Percentiles rank a stretch among this genome's conserved stretches.
phyloP scores from a whole-genome alignment of 2,329 filamentous ascomycete genomes.

The Fusarium sp. region DNA sequence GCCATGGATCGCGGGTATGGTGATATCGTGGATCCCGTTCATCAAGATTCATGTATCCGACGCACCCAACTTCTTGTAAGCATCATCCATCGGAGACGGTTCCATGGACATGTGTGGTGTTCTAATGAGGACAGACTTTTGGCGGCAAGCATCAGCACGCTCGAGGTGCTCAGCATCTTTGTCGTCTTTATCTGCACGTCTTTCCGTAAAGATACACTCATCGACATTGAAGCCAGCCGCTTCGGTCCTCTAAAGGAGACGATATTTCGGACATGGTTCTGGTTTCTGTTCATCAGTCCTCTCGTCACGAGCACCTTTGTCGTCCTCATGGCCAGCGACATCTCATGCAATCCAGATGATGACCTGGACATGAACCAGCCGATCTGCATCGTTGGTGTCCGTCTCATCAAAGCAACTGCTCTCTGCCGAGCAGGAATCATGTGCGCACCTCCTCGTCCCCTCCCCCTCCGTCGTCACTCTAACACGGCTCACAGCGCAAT shows the following conservation, averaged over 20 bases:
- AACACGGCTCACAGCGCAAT: slow-evolving; percentile 13
- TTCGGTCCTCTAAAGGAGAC: slow-evolving; percentile 19
- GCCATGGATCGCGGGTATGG: slow-evolving; percentile 28
- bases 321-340: slow-evolving; percentile 31
- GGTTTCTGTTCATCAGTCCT: slow-evolving; percentile 30
- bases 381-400: slow-evolving; percentile 29
- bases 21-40: slow-evolving; percentile 33
- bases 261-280: slow-evolving; percentile 22
- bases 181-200: slow-evolving; percentile 27
- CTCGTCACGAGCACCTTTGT: slow-evolving; percentile 21
- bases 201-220: background rate
- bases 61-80: slow-evolving; percentile 29
- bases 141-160: slow-evolving; percentile 23
- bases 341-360: slow-evolving; percentile 28
- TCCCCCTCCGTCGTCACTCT: background rate
- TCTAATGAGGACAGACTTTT: slow-evolving; percentile 16
- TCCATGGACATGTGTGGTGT: too few relatives aligned
- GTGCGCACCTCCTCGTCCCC: background rate
- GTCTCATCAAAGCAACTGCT: slow-evolving; percentile 32
- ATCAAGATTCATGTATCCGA: slow-evolving; percentile 21
- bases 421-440: slow-evolving; percentile 30
- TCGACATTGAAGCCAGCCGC: background rate
- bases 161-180: slow-evolving; percentile 31
- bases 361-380: slow-evolving; percentile 27
- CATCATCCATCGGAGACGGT: background rate